Conservation (phyloP, 1,284 basidiomycete species). For the Puccinia coronata region DNA sequence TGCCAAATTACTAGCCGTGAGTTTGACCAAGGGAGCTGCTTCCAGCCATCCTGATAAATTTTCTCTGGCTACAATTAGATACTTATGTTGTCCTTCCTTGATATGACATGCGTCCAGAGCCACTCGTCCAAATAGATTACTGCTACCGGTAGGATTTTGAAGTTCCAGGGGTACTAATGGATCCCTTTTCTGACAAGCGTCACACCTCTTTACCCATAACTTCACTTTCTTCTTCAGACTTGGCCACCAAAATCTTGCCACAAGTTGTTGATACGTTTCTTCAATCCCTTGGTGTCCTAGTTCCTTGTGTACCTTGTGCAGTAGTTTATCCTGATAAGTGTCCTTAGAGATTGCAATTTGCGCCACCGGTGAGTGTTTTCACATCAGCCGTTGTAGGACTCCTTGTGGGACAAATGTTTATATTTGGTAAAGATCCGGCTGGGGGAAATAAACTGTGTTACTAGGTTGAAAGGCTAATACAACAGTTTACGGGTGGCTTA, state of each 20-base stretch:
- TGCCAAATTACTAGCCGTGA: neutral
- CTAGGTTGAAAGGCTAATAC: too few relatives aligned
- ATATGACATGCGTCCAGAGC: conserved; percentile 16
- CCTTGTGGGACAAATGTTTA: too few relatives aligned
- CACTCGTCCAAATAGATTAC: conserved; percentile 6
- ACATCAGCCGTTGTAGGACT: too few relatives aligned
- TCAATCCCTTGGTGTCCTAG: neutral
- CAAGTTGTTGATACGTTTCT: conserved; percentile 2
- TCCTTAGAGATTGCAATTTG: neutral
- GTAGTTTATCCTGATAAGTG: neutral
- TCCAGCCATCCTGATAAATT: conserved; percentile 45
- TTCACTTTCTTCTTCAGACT: neutral
- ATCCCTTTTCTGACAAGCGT: conserved; percentile 11
- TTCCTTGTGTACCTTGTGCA: neutral
- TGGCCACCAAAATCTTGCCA: conserved; percentile 28
- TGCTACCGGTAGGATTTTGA: neutral
- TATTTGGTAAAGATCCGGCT: too few relatives aligned
- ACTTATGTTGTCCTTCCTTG: conserved; percentile 29
- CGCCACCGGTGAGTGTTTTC: neutral
- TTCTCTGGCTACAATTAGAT: conserved; percentile 40
- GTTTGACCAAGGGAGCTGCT: conserved; percentile 6
- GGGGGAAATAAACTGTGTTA: too few relatives aligned
- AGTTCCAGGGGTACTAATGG: neutral
- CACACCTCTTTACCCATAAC: conserved; percentile 3
- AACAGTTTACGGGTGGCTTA: too few relatives aligned